phyloP scores from a whole-genome alignment of 768 basidiomycete species.

The Tulasnella sp. region DNA sequence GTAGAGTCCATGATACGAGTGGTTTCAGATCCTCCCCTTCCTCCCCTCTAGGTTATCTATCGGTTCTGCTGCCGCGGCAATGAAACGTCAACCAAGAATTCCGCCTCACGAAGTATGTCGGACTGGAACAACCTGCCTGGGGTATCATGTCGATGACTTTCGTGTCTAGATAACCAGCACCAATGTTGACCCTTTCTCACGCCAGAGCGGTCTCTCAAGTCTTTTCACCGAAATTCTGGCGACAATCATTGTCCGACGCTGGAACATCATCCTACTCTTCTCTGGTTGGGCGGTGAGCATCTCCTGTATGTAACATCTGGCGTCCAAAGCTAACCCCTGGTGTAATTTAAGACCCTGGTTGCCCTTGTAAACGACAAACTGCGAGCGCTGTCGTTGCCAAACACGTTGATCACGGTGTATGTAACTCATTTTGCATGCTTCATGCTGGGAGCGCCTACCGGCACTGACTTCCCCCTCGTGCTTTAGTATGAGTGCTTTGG shows the following conservation, averaged over 20 bases:
- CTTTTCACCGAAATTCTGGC: slow-evolving; percentile 40
- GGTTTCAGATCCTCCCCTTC: not conserved
- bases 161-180: slow-evolving; percentile 1
- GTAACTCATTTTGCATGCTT: slow-evolving; percentile 31
- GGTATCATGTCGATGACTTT: not conserved
- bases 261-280: slow-evolving; percentile 65
- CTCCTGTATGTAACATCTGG: not conserved
- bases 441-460: not conserved
- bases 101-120: not conserved
- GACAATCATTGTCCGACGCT: slow-evolving; percentile 51
- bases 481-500: slow-evolving; percentile 52
- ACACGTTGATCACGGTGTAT: slow-evolving; percentile 64
- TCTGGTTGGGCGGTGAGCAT: slow-evolving; percentile 49
- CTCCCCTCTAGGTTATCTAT: not conserved
- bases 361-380: slow-evolving; percentile 43
- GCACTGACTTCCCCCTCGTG: not conserved
- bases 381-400: slow-evolving; percentile 44
- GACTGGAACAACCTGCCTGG: not conserved
- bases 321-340: not conserved
- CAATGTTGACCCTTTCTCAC: slow-evolving; percentile 1
- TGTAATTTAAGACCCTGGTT: not conserved
- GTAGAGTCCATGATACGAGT: not conserved
- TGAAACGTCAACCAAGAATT: not conserved
- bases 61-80: not conserved
- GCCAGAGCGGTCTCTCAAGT: not conserved